Percentiles rank a stretch among this genome's conserved stretches.
Conservation (phyloP, 2,329 filamentous ascomycete species). For the Colletotrichum chlorophyti region DNA sequence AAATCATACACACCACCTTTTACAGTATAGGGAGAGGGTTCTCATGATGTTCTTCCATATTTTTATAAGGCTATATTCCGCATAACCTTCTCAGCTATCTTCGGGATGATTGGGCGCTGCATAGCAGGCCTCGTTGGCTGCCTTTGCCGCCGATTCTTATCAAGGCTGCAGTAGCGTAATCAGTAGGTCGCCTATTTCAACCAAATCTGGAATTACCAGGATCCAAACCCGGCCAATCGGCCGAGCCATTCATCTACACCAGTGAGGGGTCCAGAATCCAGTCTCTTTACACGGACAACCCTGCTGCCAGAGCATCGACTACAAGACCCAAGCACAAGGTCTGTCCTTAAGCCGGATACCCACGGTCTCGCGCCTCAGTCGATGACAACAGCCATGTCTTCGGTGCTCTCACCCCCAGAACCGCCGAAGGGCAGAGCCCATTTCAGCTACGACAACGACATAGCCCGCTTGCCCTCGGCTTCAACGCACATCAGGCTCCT, state of each 20-base stretch:
- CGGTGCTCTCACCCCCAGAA: constrained; percentile 9
- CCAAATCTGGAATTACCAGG: background rate
- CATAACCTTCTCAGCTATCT: too few relatives aligned
- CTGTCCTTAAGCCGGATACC: background rate
- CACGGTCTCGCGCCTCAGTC: constrained; percentile 2
- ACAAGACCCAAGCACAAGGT: too few relatives aligned
- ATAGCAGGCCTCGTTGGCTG: too few relatives aligned
- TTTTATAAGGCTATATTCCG: too few relatives aligned
- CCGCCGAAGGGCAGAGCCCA: background rate
- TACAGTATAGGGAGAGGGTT: too few relatives aligned
- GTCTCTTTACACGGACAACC: constrained; percentile 5
- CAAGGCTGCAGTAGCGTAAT: background rate
- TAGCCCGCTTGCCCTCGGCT: constrained; percentile 11
- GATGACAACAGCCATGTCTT: constrained; percentile 11
- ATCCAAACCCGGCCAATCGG: background rate
- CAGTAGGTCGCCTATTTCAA: background rate
- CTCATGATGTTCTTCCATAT: too few relatives aligned
- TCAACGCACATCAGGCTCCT: constrained; percentile 25
- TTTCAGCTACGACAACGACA: constrained; percentile 1
- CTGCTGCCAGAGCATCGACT: constrained; percentile 5
- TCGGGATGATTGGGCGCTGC: too few relatives aligned
- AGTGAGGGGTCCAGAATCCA: too few relatives aligned
- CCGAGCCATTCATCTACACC: too few relatives aligned
- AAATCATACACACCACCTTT: too few relatives aligned
- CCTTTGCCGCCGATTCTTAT: too few relatives aligned